Percentiles rank a stretch among this genome's conserved stretches.
phyloP scores from a whole-genome alignment of 768 basidiomycete species.

The Dioszegia aurantiaca region DNA sequence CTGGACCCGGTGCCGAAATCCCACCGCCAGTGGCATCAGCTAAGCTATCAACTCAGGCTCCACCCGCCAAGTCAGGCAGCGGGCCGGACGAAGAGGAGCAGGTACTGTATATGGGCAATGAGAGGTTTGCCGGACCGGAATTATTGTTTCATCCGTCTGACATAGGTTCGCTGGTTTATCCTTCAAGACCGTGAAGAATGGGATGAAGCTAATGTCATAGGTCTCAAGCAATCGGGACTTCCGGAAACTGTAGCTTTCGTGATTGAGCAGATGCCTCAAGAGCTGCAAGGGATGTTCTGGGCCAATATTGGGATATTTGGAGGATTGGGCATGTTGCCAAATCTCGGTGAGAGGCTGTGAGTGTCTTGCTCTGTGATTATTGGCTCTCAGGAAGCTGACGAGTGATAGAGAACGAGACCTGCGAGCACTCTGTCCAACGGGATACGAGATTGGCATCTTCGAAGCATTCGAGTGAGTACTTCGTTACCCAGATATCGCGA shows the following conservation, averaged over 20 bases:
- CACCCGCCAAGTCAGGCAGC: constrained; percentile 44
- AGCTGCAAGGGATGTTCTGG: constrained; percentile 92
- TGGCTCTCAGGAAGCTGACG: too few relatives aligned
- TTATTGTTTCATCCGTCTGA: constrained; percentile 84
- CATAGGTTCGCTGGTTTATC: constrained; percentile 62
- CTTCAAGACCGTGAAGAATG: neutral
- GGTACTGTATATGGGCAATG: constrained; percentile 81
- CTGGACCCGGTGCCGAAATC: constrained; percentile 31
- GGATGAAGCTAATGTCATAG: constrained; percentile 3
- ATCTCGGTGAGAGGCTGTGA: constrained; percentile 73
- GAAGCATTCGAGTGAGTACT: constrained; percentile 67
- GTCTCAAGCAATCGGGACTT: constrained; percentile 72
- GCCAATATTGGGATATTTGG: constrained; percentile 86
- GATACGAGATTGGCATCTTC: constrained; percentile 71
- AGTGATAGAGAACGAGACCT: constrained; percentile 76
- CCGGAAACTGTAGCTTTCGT: constrained; percentile 70
- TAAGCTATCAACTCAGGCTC: too few relatives aligned
- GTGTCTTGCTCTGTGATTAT: too few relatives aligned
- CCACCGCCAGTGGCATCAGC: constrained; percentile 11
- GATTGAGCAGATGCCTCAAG: constrained; percentile 71
- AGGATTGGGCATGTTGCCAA: constrained; percentile 72
- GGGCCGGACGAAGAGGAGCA: constrained; percentile 54
- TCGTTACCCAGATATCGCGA: constrained; percentile 18
- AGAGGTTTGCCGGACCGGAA: constrained; percentile 90
- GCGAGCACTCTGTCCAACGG: constrained; percentile 74